Conservation (phyloP, 805 yeast species). For the Hanseniaspora valbyensis region DNA sequence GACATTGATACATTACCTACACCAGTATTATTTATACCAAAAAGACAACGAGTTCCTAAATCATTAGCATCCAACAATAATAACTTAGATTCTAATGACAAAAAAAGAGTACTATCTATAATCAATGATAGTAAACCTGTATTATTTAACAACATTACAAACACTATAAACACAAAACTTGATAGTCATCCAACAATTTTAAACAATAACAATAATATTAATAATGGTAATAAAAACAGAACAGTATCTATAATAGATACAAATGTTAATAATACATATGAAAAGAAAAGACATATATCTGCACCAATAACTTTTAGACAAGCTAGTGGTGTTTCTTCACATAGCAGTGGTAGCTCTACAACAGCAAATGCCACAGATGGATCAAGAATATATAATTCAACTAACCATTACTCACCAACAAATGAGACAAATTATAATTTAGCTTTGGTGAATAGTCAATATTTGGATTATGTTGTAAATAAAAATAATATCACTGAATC, state of each 20-base stretch:
- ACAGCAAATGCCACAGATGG: background rate
- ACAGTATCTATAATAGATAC: background rate
- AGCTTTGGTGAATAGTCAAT: constrained; percentile 3
- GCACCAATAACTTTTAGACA: constrained; percentile 9
- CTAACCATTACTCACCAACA: constrained; percentile 12
- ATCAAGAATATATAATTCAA: constrained; percentile 9
- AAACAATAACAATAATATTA: background rate
- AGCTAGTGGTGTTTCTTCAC: background rate
- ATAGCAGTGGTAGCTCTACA: background rate
- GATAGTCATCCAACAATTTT: constrained; percentile 11
- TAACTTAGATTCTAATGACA: too few relatives aligned
- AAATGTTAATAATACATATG: background rate
- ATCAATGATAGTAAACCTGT: background rate
- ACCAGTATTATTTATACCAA: constrained; percentile 9
- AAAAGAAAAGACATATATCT: constrained; percentile 10
- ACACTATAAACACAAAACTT: constrained; percentile 7
- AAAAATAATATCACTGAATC: constrained; percentile 9
- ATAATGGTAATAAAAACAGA: background rate
- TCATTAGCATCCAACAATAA: background rate
- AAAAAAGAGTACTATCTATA: background rate
- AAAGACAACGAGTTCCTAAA: background rate
- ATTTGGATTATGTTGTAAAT: constrained; percentile 6
- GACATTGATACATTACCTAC: constrained; percentile 1
- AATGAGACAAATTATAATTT: constrained; percentile 4
- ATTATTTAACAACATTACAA: constrained; percentile 1